Conservation (phyloP, 768 basidiomycete genomes). For the Lentinus brumalis region DNA sequence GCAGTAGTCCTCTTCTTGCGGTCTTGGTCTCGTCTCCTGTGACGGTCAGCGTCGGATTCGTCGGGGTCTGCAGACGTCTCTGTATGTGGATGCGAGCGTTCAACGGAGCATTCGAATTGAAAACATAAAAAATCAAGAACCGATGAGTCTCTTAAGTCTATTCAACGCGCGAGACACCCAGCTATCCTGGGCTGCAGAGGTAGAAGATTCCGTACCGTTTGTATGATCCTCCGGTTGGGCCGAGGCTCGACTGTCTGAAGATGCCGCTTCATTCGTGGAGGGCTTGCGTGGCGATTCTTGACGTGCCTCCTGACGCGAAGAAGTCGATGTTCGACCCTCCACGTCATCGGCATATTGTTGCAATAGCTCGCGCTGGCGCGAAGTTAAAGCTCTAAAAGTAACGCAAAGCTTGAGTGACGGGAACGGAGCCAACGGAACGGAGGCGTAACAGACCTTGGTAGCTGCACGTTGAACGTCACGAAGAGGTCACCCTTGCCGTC, state of each 20-base stretch:
- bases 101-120: slow-evolving; percentile 17
- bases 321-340: slow-evolving; percentile 58
- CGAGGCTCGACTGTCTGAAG: slow-evolving; percentile 23
- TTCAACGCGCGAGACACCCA: slow-evolving; percentile 74
- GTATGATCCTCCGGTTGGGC: slow-evolving; percentile 38
- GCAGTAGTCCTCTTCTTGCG: slow-evolving; percentile 51
- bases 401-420: neutral
- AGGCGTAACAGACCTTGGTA: slow-evolving; percentile 75
- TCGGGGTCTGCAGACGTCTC: slow-evolving; percentile 30
- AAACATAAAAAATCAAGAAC: slow-evolving; percentile 65
- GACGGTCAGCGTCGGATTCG: slow-evolving; percentile 39
- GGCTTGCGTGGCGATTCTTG: slow-evolving; percentile 23
- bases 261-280: slow-evolving; percentile 24
- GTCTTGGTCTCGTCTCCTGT: slow-evolving; percentile 42
- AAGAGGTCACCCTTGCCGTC: slow-evolving; percentile 81
- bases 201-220: slow-evolving; percentile 80
- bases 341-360: slow-evolving; percentile 91
- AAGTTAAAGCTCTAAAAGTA: slow-evolving; percentile 68
- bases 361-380: slow-evolving; percentile 83
- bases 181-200: slow-evolving; percentile 57
- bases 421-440: neutral
- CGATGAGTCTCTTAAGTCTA: slow-evolving; percentile 68
- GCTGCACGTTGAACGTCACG: slow-evolving; percentile 82
- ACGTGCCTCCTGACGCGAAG: slow-evolving; percentile 18
- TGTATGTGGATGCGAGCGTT: slow-evolving; percentile 9